Conservation (phyloP, 257 asterid species). For the Solanum lycopersicoides region DNA sequence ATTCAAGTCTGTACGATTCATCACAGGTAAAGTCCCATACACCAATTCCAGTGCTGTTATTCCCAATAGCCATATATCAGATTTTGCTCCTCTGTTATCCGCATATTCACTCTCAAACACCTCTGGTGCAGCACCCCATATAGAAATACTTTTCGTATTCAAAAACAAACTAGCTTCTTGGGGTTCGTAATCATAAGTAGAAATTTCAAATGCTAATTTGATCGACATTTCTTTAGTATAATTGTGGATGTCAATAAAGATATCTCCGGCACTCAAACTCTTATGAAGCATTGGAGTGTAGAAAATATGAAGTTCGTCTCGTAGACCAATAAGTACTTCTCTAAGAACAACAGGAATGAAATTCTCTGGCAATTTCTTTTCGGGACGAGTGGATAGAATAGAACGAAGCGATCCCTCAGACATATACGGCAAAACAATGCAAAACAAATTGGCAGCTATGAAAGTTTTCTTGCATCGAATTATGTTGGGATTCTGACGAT, state of each 20-base stretch:
- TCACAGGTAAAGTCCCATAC: not conserved
- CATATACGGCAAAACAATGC: not conserved
- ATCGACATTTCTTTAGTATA: not conserved
- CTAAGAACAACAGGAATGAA: not conserved
- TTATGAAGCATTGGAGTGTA: not conserved
- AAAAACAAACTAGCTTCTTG: not conserved
- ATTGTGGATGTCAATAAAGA: not conserved
- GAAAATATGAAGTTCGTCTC: not conserved
- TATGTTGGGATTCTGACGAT: not conserved
- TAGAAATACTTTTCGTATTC: not conserved
- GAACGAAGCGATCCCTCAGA: not conserved
- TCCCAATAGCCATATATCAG: slow-evolving; percentile 15
- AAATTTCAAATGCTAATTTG: not conserved
- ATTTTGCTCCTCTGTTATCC: not conserved
- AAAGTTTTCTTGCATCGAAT: not conserved
- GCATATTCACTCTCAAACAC: not conserved
- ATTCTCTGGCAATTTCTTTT: not conserved
- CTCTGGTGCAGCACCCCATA: slow-evolving; percentile 20
- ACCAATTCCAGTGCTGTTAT: slow-evolving; percentile 13
- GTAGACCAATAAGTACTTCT: not conserved
- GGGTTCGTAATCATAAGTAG: not conserved
- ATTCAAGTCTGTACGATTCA: not conserved
- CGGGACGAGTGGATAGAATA: not conserved
- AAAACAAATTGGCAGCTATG: not conserved
- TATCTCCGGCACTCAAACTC: not conserved